phyloP scores from a whole-genome alignment of 1,284 basidiomycete species.

The Cryptococcus sp. region DNA sequence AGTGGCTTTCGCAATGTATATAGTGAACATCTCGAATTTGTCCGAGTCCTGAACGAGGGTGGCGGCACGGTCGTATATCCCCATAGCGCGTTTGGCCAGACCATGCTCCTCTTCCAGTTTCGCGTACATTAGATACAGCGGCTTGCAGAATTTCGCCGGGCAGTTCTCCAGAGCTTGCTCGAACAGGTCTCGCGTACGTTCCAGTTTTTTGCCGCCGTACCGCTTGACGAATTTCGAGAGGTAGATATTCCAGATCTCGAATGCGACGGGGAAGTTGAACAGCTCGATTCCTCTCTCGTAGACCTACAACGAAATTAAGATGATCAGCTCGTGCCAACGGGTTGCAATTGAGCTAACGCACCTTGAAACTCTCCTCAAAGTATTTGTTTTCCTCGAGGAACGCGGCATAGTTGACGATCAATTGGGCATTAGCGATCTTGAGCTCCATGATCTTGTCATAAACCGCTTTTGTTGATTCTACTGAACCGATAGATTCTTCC shows the following conservation, averaged over 20 bases:
- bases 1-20: slow-evolving; percentile 97
- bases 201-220: slow-evolving; percentile 91
- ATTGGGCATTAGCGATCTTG: slow-evolving; percentile 97
- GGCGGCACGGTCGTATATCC: slow-evolving; percentile 90
- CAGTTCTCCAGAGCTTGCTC: slow-evolving; percentile 98
- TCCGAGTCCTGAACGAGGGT: slow-evolving; percentile 82
- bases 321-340: neutral
- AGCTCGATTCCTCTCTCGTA: slow-evolving; percentile 97
- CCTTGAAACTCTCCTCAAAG: slow-evolving; percentile 98
- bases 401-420: slow-evolving; percentile 94
- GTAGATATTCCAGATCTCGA: slow-evolving; percentile 99
- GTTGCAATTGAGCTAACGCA: slow-evolving; percentile 38
- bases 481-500: slow-evolving; percentile 92
- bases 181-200: slow-evolving; percentile 92
- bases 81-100: slow-evolving; percentile 93
- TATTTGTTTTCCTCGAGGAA: slow-evolving; percentile 98
- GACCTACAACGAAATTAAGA: slow-evolving; percentile 57
- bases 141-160: slow-evolving; percentile 90
- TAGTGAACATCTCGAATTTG: slow-evolving; percentile 97
- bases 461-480: slow-evolving; percentile 87
- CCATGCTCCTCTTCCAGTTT: slow-evolving; percentile 93
- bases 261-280: slow-evolving; percentile 97
- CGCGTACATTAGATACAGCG: slow-evolving; percentile 93
- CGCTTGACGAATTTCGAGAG: slow-evolving; percentile 95
- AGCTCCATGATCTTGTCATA: slow-evolving; percentile 98